phyloP scores from a whole-genome alignment of 163 green algal species.

The Dunaliella salina region DNA sequence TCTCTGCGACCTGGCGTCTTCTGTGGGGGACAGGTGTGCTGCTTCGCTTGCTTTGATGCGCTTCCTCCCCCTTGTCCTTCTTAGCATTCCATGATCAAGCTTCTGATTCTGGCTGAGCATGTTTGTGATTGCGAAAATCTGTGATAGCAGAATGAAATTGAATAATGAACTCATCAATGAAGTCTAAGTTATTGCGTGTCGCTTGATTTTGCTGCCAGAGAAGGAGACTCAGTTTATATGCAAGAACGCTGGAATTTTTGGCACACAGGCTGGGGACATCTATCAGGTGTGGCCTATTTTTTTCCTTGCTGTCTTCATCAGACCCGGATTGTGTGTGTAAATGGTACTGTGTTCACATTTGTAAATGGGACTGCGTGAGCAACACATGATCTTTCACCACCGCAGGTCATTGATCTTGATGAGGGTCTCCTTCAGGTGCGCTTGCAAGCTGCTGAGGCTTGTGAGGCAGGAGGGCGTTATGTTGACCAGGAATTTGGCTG shows the following conservation, averaged over 20 bases:
- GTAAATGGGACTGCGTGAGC: too few species aligned
- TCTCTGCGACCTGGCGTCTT: slow-evolving; percentile 67
- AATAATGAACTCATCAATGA: too few species aligned
- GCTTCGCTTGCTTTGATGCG: neutral
- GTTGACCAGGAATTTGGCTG: too few species aligned
- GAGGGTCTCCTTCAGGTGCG: slow-evolving; percentile 46
- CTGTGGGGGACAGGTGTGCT: slow-evolving; percentile 71
- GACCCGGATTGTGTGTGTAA: too few species aligned
- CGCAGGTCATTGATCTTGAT: slow-evolving; percentile 71
- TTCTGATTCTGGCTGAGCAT: too few species aligned
- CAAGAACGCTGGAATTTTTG: slow-evolving; percentile 61
- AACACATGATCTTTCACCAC: neutral
- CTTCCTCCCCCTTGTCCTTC: neutral
- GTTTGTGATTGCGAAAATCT: too few species aligned
- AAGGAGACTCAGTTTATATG: slow-evolving; percentile 84
- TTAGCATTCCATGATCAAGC: too few species aligned
- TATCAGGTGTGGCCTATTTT: slow-evolving; percentile 57
- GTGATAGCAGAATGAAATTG: too few species aligned
- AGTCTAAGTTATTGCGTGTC: neutral
- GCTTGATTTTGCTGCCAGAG: neutral
- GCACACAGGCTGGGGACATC: slow-evolving; percentile 67
- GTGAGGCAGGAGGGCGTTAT: too few species aligned
- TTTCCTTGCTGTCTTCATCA: too few species aligned
- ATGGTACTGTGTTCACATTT: too few species aligned
- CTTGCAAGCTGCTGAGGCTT: too few species aligned